Evolutionary conservation across 495 filamentous ascomycete species (phyloP).

Genomic region (Articulospora tetracladia): DNA sequence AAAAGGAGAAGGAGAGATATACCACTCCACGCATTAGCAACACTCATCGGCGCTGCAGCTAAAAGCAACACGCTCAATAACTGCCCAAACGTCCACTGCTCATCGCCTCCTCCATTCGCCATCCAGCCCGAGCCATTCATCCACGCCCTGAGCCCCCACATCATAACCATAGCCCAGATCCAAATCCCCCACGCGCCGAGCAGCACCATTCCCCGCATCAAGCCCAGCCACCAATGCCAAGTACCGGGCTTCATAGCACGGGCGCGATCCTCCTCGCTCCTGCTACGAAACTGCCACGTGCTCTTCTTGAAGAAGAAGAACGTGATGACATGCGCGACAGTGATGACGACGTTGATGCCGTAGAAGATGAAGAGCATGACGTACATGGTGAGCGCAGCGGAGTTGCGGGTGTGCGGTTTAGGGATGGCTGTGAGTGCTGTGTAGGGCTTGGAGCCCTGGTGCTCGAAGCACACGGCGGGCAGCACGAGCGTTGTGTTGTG

Average conservation of each 20-base stretch:
- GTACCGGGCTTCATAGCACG: background rate
- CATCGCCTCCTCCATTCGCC: background rate
- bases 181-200: background rate
- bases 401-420: background rate
- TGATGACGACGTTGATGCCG: slow-evolving; percentile 1
- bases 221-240: slow-evolving; percentile 4
- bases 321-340: background rate
- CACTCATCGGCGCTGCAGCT: slow-evolving; percentile 1
- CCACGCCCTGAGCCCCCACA: slow-evolving; percentile 1
- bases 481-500: slow-evolving; percentile 1
- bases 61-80: background rate
- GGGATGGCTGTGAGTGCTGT: background rate
- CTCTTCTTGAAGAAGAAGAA: background rate
- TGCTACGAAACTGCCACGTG: background rate
- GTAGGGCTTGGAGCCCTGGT: background rate
- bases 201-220: background rate
- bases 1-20: too few relatives aligned
- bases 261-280: background rate
- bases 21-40: slow-evolving; percentile 6
- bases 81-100: slow-evolving; percentile 2
- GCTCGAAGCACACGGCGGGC: slow-evolving; percentile 3
- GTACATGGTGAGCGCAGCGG: background rate
- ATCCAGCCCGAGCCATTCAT: slow-evolving; percentile 9
- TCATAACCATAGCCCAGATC: slow-evolving; percentile 4
- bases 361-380: slow-evolving; percentile 6